These are phyloP conservation scores for Penicillium sp. DNA, from an alignment of 2,329 filamentous ascomycete species.

Conservation along the genomic window DNA sequence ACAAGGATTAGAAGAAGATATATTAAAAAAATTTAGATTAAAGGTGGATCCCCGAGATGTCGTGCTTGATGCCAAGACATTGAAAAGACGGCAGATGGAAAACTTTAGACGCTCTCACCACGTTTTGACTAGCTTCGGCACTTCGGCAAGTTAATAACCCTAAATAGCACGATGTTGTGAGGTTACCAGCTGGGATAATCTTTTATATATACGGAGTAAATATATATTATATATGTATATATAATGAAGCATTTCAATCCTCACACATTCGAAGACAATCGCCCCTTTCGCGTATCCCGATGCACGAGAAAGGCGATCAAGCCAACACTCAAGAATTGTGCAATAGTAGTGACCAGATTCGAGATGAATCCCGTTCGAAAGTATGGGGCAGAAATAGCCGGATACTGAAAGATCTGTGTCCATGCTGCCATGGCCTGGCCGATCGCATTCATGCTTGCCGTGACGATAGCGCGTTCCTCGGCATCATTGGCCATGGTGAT, in stretches of 20 bases:
- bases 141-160: background rate
- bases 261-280: background rate
- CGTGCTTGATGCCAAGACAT: slow-evolving; percentile 6
- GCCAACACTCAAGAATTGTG: slow-evolving; percentile 33
- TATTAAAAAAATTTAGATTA: background rate
- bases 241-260: background rate
- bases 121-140: background rate
- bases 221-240: background rate
- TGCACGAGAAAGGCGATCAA: slow-evolving; percentile 22
- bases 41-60: slow-evolving; percentile 3
- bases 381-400: slow-evolving; percentile 37
- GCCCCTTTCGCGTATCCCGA: slow-evolving; percentile 6
- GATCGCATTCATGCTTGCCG: slow-evolving; percentile 48
- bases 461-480: slow-evolving; percentile 46
- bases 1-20: background rate
- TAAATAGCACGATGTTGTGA: background rate
- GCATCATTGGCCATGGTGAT: slow-evolving; percentile 41
- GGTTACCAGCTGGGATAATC: too few species aligned
- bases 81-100: background rate
- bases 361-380: slow-evolving; percentile 29
- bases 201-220: too few species aligned
- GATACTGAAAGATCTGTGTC: slow-evolving; percentile 43
- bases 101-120: background rate
- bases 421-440: slow-evolving; percentile 46
- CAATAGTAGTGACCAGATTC: slow-evolving; percentile 35